Percentiles rank a stretch among this genome's conserved stretches.
phyloP scores from a whole-genome alignment of 2,329 filamentous ascomycete species.

The Epichloe sibirici region DNA sequence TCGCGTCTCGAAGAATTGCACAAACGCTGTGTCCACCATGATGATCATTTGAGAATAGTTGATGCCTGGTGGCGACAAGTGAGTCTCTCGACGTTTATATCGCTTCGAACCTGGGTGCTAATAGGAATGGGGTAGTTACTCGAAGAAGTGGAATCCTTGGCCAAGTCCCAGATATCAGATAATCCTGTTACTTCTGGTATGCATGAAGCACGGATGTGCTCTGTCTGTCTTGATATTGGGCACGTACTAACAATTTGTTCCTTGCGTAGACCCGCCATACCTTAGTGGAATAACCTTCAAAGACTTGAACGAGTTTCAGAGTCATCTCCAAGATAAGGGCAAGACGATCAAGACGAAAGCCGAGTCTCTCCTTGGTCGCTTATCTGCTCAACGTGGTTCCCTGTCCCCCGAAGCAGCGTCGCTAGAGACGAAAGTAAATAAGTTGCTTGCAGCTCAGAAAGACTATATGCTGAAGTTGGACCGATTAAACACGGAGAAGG shows the following conservation, averaged over 20 bases:
- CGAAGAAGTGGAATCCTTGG: slow-evolving; percentile 52
- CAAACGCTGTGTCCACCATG: slow-evolving; percentile 68
- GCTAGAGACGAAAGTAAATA: slow-evolving; percentile 63
- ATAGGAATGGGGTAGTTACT: slow-evolving; percentile 34
- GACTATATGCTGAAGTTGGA: slow-evolving; percentile 66
- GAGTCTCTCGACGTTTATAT: slow-evolving; percentile 18
- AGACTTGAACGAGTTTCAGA: slow-evolving; percentile 60
- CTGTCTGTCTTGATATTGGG: too few species aligned
- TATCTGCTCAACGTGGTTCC: slow-evolving; percentile 38
- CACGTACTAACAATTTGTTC: slow-evolving; percentile 12
- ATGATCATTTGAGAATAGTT: slow-evolving; percentile 82
- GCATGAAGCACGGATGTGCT: background rate
- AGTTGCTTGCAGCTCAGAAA: slow-evolving; percentile 71
- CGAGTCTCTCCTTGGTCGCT: slow-evolving; percentile 50
- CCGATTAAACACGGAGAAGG: slow-evolving; percentile 63
- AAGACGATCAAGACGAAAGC: slow-evolving; percentile 66
- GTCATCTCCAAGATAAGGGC: slow-evolving; percentile 65
- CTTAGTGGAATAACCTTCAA: slow-evolving; percentile 49
- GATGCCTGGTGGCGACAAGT: slow-evolving; percentile 95
- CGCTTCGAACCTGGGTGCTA: background rate
- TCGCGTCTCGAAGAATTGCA: slow-evolving; percentile 68
- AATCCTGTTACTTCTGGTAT: slow-evolving; percentile 14
- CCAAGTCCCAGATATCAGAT: slow-evolving; percentile 30
- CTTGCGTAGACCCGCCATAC: slow-evolving; percentile 36
- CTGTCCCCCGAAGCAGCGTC: slow-evolving; percentile 56